These are phyloP conservation scores for Lycium ferocissimum DNA, from an alignment of 257 asterid species.

Conservation along the genomic window DNA sequence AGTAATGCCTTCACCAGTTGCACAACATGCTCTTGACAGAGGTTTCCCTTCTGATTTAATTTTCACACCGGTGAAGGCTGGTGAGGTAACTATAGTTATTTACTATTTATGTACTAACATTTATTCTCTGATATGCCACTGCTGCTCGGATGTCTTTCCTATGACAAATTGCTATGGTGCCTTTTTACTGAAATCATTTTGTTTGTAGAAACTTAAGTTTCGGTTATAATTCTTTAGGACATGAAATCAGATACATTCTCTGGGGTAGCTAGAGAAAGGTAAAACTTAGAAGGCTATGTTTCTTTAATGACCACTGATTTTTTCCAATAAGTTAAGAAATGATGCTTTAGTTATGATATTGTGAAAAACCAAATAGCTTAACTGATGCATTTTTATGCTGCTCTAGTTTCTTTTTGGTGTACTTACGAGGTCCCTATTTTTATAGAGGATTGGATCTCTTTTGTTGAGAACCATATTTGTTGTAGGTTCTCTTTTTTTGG, in stretches of 20 bases:
- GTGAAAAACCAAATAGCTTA: not conserved
- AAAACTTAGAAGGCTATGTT: not conserved
- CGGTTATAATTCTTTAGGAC: not conserved
- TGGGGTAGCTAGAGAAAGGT: constrained; percentile 13
- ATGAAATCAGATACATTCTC: not conserved
- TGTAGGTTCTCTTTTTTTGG: no score
- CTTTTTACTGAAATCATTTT: constrained; percentile 14
- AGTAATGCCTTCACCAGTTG: constrained; percentile 91
- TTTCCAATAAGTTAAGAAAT: not conserved
- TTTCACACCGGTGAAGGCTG: constrained; percentile 81
- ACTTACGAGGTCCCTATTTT: no score
- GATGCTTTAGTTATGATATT: not conserved
- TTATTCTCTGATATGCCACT: not conserved
- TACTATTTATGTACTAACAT: constrained; percentile 2
- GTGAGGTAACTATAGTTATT: constrained; percentile 62
- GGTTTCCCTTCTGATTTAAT: constrained; percentile 81
- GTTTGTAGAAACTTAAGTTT: constrained; percentile 8
- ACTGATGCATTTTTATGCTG: constrained; percentile 11
- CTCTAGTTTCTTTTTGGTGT: no score
- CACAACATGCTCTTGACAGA: constrained; percentile 79
- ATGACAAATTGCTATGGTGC: not conserved
- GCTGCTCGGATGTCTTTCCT: constrained; percentile 5
- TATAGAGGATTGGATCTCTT: no score
- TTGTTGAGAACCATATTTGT: no score
- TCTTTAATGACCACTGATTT: not conserved